These are phyloP conservation scores for Stellera chamaejasme DNA, from an alignment of 345 rosid species.

Conservation along the genomic window DNA sequence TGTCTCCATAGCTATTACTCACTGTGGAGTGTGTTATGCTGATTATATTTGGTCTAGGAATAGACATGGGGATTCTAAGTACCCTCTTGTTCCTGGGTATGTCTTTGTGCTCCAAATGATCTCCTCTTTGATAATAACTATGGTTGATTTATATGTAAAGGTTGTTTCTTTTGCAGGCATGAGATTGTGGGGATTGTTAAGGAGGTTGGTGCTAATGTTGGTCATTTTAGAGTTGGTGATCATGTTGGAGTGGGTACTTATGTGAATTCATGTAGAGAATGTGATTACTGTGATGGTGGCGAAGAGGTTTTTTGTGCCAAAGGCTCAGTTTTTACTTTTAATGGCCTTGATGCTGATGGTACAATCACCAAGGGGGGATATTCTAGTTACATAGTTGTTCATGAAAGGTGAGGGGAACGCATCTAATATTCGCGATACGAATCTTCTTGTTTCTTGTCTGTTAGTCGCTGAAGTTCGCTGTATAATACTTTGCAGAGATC, in stretches of 20 bases:
- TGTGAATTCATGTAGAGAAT: slow-evolving; percentile 74
- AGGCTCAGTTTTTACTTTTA: slow-evolving; percentile 49
- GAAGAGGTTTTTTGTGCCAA: slow-evolving; percentile 52
- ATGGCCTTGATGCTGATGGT: slow-evolving; percentile 66
- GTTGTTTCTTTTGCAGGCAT: slow-evolving; percentile 36
- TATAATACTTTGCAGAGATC: no score
- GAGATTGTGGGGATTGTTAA: slow-evolving; percentile 80
- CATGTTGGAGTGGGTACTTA: slow-evolving; percentile 88
- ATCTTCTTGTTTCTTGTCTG: not conserved
- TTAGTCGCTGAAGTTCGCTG: not conserved
- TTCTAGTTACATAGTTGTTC: slow-evolving; percentile 65
- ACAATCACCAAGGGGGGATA: slow-evolving; percentile 82
- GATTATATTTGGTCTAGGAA: slow-evolving; percentile 75
- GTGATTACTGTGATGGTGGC: slow-evolving; percentile 54
- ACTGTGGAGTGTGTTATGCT: slow-evolving; percentile 91
- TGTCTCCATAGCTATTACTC: slow-evolving; percentile 65
- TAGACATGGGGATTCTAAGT: slow-evolving; percentile 46
- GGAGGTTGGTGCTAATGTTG: slow-evolving; percentile 70
- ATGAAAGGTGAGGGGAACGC: slow-evolving; percentile 40
- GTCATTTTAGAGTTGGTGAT: slow-evolving; percentile 61
- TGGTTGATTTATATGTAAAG: slow-evolving; percentile 6
- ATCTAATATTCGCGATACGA: not conserved
- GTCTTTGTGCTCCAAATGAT: not conserved
- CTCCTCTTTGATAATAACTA: not conserved
- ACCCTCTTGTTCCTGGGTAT: slow-evolving; percentile 93